Conservation (phyloP, 2,329 filamentous ascomycete genomes). For the Apiospora phragmitis region DNA sequence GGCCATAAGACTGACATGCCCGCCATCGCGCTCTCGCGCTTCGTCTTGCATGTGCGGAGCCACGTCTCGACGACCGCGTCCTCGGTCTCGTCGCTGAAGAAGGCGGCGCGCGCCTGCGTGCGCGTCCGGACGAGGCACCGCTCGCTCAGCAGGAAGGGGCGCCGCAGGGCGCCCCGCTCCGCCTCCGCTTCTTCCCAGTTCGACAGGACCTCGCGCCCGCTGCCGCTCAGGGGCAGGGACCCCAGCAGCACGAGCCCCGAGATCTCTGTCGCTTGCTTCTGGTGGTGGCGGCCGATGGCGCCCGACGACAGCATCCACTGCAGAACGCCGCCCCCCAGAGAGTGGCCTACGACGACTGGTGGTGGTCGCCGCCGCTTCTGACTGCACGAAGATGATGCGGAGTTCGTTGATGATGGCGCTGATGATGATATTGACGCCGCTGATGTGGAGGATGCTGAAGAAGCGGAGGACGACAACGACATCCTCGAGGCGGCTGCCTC, state of each 20-base stretch:
- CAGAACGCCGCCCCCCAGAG: slow-evolving; percentile 15
- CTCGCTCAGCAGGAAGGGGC: slow-evolving; percentile 10
- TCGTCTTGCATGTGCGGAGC: slow-evolving; percentile 13
- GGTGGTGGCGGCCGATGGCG: not conserved
- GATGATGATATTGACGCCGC: not conserved
- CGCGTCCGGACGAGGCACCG: slow-evolving; percentile 11
- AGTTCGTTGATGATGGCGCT: not conserved
- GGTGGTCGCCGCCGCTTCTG: not conserved
- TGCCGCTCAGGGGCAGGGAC: slow-evolving; percentile 13
- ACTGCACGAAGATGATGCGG: not conserved
- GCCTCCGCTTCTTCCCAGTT: slow-evolving; percentile 13
- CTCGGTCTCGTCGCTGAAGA: slow-evolving; percentile 14
- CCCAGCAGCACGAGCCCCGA: slow-evolving; percentile 16
- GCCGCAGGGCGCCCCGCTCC: not conserved
- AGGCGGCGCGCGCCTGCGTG: slow-evolving; percentile 13
- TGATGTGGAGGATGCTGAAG: not conserved
- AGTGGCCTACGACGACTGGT: slow-evolving; percentile 15
- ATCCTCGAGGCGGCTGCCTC: not conserved
- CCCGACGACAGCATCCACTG: slow-evolving; percentile 13
- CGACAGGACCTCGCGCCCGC: slow-evolving; percentile 11
- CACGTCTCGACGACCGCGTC: slow-evolving; percentile 12
- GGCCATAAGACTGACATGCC: slow-evolving; percentile 12
- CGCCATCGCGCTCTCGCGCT: slow-evolving; percentile 10
- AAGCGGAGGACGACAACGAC: not conserved
- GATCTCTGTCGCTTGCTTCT: slow-evolving; percentile 5